Evolutionary conservation across 371 early-diverging fungal species (phyloP).

Genomic region (Mortierella sp.): DNA sequence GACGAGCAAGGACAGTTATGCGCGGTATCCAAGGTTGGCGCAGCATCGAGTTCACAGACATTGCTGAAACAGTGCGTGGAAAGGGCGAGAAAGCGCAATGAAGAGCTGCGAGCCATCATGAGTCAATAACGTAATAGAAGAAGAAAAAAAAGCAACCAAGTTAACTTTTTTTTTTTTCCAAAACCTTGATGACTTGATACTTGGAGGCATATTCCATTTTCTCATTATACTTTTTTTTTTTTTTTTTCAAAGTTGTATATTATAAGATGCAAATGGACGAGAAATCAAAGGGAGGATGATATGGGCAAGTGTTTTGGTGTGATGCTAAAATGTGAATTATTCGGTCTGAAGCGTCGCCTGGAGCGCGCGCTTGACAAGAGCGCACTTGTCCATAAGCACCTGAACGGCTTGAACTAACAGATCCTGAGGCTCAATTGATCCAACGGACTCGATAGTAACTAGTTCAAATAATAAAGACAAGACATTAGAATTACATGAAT

Average conservation of each 20-base stretch:
- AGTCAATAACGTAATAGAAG: conserved; percentile 14
- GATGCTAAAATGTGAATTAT: conserved; percentile 12
- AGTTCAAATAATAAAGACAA: conserved; percentile 7
- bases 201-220: not conserved
- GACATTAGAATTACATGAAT: not conserved
- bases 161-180: not conserved
- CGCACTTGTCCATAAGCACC: conserved; percentile 86
- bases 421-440: conserved; percentile 83
- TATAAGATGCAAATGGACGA: conserved; percentile 11
- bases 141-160: conserved; percentile 3
- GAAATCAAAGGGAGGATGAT: not conserved
- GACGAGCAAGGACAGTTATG: conserved; percentile 69
- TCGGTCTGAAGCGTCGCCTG: conserved; percentile 41
- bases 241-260: conserved; percentile 18
- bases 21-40: conserved; percentile 69
- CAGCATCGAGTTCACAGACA: conserved; percentile 56
- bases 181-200: not conserved
- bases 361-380: conserved; percentile 66
- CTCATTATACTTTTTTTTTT: conserved; percentile 6
- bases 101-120: conserved; percentile 54
- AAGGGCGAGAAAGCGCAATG: conserved; percentile 60
- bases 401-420: conserved; percentile 84
- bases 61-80: conserved; percentile 61
- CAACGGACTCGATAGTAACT: conserved; percentile 94
- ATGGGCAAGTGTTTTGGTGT: not conserved